A percentile compares a stretch with the other conserved stretches of the same genome.
phyloP scores from a whole-genome alignment of 148 eudicot species.

The Camellia sinensis region DNA sequence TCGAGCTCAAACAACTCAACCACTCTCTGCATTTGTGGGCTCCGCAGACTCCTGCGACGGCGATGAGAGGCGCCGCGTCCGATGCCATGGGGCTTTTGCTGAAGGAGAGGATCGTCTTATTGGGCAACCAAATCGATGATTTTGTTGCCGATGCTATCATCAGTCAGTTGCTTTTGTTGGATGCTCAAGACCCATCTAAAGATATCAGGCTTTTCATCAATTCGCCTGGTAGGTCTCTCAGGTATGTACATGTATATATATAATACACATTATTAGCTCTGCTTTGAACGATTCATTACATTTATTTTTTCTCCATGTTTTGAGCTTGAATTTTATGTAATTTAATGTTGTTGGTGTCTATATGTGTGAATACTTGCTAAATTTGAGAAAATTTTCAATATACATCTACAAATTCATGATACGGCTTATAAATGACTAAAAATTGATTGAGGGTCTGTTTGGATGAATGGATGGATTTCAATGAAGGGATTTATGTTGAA shows the following conservation, averaged over 20 bases:
- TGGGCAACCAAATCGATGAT: slow-evolving; percentile 66
- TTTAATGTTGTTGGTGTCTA: not conserved
- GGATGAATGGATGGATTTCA: too few relatives aligned
- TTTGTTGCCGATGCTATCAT: slow-evolving; percentile 75
- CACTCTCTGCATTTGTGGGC: slow-evolving; percentile 12
- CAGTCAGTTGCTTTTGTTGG: slow-evolving; percentile 75
- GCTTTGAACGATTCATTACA: not conserved
- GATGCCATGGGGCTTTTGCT: slow-evolving; percentile 77
- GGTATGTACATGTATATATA: slow-evolving; percentile 29
- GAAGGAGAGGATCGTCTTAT: slow-evolving; percentile 75
- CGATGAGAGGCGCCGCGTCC: slow-evolving; percentile 60
- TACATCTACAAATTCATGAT: too few relatives aligned
- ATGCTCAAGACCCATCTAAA: slow-evolving; percentile 68
- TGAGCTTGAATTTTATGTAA: not conserved
- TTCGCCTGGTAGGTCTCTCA: slow-evolving; percentile 74
- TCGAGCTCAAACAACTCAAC: slow-evolving; percentile 10
- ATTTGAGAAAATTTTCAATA: too few relatives aligned
- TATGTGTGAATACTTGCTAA: not conserved
- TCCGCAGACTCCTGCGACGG: slow-evolving; percentile 59
- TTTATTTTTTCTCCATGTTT: not conserved
- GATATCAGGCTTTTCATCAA: slow-evolving; percentile 83
- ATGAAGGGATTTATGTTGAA: too few relatives aligned
- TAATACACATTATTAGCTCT: not conserved
- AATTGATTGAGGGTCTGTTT: too few relatives aligned
- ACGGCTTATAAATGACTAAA: too few relatives aligned